Base-by-base conservation (phyloP, 495 filamentous ascomycete genomes). In the Xylaria flabelliformis region DNA sequence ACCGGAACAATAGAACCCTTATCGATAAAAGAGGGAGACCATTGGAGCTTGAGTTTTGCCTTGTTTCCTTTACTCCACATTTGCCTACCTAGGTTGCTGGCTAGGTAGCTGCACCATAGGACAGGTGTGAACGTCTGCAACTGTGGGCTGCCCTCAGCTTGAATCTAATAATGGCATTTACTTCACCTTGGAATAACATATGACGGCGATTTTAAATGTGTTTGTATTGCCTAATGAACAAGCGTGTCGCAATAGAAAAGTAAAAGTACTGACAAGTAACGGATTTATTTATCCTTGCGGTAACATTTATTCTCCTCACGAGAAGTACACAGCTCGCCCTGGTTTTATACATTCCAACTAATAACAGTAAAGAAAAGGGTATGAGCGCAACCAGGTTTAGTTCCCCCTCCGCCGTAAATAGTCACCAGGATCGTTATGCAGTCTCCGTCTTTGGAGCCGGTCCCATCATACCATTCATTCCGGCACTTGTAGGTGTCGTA, bases 381-480 rank as follows among this genome's bases (percentile, higher is more conserved):
- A 70, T 73, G 71, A 13, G 19, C 55, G 26, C 58, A 64, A 70
- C 58, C 34, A 61, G 66, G 13, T 59, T 50, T 39, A 48, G 46
- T 53, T 26, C 69, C 46, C 21, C 63, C 46, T 24, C 39, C 34
- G 9, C 62, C 56, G 17, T 51, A 51, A 70, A 19, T 24, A 51
- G 5, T 17, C 48, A 1, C 56, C 4, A 6, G 12, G 15, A 15
- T 32, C 19, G 26, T 46, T 64, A 73, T 6, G 65, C 26, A 48
- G 70, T 74, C 67, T 85, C 83, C 24, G 78, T 72, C 76, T 85
- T 84, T 0, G 75, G 72, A n/a, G 70, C 29, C 68, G 82, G 83
- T 1, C 78, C 82, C 77, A 85, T 82, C 48, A 84, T 84, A 13
- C 83, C 83, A 64, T 85, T 85, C 62, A 86, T 79, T 46, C 78